Conservation (phyloP, 768 basidiomycete genomes). For the Boletus tylopilopsis region DNA sequence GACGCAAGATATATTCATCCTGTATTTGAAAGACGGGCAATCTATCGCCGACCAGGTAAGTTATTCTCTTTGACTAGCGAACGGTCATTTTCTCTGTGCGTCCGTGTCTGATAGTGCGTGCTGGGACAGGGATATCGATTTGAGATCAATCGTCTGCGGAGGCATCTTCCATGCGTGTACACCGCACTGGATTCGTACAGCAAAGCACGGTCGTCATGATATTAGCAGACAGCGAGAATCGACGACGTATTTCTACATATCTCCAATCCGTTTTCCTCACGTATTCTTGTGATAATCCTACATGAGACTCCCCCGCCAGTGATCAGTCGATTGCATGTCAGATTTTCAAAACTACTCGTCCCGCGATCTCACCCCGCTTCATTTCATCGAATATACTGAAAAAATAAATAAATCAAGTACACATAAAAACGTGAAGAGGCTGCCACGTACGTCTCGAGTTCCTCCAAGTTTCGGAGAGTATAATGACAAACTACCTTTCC, state of each 20-base stretch:
- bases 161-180: constrained; percentile 12
- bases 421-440: not conserved
- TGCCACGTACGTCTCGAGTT: constrained; percentile 24
- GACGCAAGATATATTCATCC: constrained; percentile 14
- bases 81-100: not conserved
- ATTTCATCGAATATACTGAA: constrained; percentile 22
- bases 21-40: constrained; percentile 22
- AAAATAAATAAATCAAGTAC: not conserved
- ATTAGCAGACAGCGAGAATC: too few species aligned
- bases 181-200: constrained; percentile 17
- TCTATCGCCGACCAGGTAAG: constrained; percentile 10
- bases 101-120: not conserved
- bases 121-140: constrained; percentile 11
- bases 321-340: not conserved
- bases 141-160: constrained; percentile 17
- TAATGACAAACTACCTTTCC: constrained; percentile 38
- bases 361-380: constrained; percentile 11
- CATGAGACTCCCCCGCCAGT: too few species aligned
- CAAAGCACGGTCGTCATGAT: constrained; percentile 12
- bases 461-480: constrained; percentile 22
- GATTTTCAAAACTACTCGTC: constrained; percentile 20
- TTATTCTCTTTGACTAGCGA: not conserved
- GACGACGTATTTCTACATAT: too few species aligned
- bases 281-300: too few species aligned
- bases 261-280: not conserved